Base-by-base conservation (phyloP, 352 stramenopile species). In the Thalassiosira exigua region DNA sequence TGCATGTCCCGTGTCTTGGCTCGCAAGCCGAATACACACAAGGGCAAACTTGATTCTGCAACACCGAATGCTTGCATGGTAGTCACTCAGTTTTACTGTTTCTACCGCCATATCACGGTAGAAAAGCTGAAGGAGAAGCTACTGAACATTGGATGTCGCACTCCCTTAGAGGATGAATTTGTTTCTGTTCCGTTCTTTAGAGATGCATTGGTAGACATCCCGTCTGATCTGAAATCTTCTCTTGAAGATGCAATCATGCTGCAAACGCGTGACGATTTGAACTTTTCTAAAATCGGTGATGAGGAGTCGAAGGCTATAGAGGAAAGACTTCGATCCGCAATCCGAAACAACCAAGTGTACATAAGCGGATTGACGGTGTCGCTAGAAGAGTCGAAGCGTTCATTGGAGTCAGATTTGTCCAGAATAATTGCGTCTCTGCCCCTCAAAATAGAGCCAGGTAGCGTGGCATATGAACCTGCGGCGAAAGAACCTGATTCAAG, bases 11-110 rank as follows among this genome's bases (percentile, higher is more conserved):
- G 86, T 70, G 84, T 93, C 33, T 44, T 92, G 17, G 46, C 27
- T n/a, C 73, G 88, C 53, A 58, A 71, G 36, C 17, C 66, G 26
- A 56, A 59, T 19, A 73, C 53, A 33, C 88, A 93, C 66, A 27
- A 30, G 41, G 88, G 88, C 26, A 90, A 90, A 19, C 71, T 93
- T 32, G 88, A 93, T 75, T 42, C 48, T 36, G 62, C 69, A 44
- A 76, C 59, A 26, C 58, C 81, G 27, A 68, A 76, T 32, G 86
- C 82, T 39, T 89, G 85, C 46, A 90, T 93, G 78, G 42, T 93
- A 48, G 82, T 92, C 2, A 69, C 88, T 2, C 84, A 83, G 51
- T 93, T 93, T 64, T 93, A 87, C 64, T 80, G 75, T 32, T 85
- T 93, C 14, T 93, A 91, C 62, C 69, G 86, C 3, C 61, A 78